Conservation (phyloP, 441 rosid species). For the Monsonia emarginata region DNA sequence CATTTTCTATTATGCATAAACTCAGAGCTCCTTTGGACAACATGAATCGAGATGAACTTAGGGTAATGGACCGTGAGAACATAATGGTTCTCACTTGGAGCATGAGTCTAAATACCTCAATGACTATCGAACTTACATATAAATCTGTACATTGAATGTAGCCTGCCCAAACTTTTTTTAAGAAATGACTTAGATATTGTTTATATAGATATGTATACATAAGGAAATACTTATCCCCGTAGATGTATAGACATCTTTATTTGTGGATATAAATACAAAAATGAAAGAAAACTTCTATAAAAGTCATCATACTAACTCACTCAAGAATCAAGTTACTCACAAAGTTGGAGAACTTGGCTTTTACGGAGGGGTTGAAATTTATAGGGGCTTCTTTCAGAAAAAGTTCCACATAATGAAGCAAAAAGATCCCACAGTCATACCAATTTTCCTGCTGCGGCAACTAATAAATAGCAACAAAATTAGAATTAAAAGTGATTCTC, state of each 20-base stretch:
- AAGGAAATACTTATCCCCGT: too few species aligned
- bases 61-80: neutral
- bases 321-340: too few species aligned
- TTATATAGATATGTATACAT: too few species aligned
- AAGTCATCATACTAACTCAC: too few species aligned
- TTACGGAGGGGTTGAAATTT: constrained; percentile 42
- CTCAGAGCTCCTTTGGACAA: too few species aligned
- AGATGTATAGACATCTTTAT: too few species aligned
- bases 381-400: constrained; percentile 54
- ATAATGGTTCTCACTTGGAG: neutral
- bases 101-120: neutral
- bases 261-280: too few species aligned
- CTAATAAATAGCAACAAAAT: constrained; percentile 26
- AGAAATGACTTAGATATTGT: too few species aligned
- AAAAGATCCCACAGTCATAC: constrained; percentile 72
- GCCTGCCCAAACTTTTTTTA: too few species aligned
- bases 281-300: too few species aligned
- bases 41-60: neutral
- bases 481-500: neutral
- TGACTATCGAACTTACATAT: neutral
- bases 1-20: neutral
- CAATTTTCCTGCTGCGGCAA: constrained; percentile 83
- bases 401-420: constrained; percentile 67
- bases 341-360: constrained; percentile 32
- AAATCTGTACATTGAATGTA: neutral